phyloP scores from a whole-genome alignment of 805 yeast species.

The Torulaspora indica region DNA sequence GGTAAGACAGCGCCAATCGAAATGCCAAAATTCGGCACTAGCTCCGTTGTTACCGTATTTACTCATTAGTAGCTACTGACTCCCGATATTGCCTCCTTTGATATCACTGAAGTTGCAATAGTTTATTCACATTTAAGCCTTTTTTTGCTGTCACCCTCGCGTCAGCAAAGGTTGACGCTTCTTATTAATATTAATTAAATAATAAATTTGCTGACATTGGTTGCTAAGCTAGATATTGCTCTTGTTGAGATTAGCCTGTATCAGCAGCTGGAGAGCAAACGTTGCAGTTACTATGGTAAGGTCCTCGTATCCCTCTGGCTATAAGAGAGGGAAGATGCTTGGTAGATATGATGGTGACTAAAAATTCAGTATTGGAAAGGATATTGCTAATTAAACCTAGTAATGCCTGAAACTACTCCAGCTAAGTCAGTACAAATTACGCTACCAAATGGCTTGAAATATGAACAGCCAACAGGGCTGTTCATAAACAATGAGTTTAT shows the following conservation, averaged over 20 bases:
- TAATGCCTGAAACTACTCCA: constrained; percentile 11
- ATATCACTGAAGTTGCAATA: too few species aligned
- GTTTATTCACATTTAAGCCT: background rate
- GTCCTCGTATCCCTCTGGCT: too few species aligned
- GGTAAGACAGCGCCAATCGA: constrained; percentile 39
- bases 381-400: too few species aligned
- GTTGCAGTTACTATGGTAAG: background rate
- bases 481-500: constrained; percentile 85
- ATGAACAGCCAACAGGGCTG: constrained; percentile 80
- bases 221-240: background rate
- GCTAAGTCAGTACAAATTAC: constrained; percentile 42
- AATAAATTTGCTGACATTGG: background rate
- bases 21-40: background rate
- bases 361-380: too few species aligned
- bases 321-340: too few species aligned
- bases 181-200: background rate
- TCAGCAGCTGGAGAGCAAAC: background rate
- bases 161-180: background rate
- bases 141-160: background rate
- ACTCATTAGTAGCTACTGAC: background rate
- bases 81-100: background rate
- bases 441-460: constrained; percentile 60
- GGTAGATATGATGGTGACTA: too few species aligned
- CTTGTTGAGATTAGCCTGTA: background rate
- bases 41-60: background rate